Evolutionary conservation across 2,329 filamentous ascomycete genomes (phyloP), one percentile per base, ranked within the genome.

Genomic region (Alternaria panax): DNA sequence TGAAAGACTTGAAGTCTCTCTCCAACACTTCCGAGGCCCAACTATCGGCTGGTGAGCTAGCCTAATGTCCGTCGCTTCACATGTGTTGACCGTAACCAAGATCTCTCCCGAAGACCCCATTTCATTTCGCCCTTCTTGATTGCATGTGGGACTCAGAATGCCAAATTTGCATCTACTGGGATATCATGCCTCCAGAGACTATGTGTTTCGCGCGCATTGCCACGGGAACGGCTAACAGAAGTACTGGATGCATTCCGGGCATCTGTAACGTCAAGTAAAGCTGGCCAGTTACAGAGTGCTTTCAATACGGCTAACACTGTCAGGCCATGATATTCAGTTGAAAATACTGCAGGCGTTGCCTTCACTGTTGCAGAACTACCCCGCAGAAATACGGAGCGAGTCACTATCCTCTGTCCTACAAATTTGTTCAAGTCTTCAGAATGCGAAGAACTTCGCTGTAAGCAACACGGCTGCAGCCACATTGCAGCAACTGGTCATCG

Each of bases 381-480:
- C 92, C 0, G 84, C 86, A 34, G 91, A 96, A 57, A 82, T 99
- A 36, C 88, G 90, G 60, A 92, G 91, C 2, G 90, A 94, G 60
- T 82, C 96, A 32, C 84, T 99, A 38, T 90, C 92, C 27, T 92
- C 88, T 9, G 88, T 92, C 0, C 80, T 99, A 66, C 93, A 96
- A 75, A 92, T 97, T 74, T 98, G 95, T 80, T 95, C 95, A 61
- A 90, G 92, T 51, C 80, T 99, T 48, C 93, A 98, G 79, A 90
- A 88, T 57, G 95, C 91, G 78, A 98, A 97, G 80, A 96, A 93
- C 80, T 88, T 90, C 25, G 93, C 96, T 51, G 93, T 99, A 68
- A 96, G 94, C 74, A 96, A 96, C 70, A 98, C 96, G 1, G 95
- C 95, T 9, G 92, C 94, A 25, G 95, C 95, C n/a, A 98, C 95